These are phyloP conservation scores for Neurospora sp. DNA, from an alignment of 495 filamentous ascomycete species.

Conservation along the genomic window DNA sequence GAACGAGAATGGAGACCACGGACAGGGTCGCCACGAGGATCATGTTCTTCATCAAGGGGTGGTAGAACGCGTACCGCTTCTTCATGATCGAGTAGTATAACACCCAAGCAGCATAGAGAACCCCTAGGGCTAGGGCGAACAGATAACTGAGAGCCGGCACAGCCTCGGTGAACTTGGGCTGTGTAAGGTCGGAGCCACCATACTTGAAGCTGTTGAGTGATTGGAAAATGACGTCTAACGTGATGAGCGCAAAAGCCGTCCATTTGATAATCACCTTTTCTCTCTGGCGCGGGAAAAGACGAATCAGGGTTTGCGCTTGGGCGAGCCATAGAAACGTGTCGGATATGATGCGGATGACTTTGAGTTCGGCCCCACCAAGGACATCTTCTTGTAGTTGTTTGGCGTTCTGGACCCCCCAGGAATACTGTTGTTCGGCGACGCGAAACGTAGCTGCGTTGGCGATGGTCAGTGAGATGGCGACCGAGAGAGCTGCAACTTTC, in stretches of 20 bases:
- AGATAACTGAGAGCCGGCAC: slow-evolving; percentile 90
- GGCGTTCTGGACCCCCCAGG: slow-evolving; percentile 60
- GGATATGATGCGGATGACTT: slow-evolving; percentile 81
- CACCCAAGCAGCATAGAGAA: slow-evolving; percentile 92
- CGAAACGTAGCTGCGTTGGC: slow-evolving; percentile 83
- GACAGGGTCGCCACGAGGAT: slow-evolving; percentile 74
- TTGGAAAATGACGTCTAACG: slow-evolving; percentile 80
- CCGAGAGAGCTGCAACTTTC: slow-evolving; percentile 82
- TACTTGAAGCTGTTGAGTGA: slow-evolving; percentile 78
- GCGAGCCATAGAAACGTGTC: slow-evolving; percentile 95
- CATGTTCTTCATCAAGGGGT: slow-evolving; percentile 87
- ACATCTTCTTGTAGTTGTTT: slow-evolving; percentile 61
- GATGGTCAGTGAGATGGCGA: slow-evolving; percentile 86
- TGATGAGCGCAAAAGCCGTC: slow-evolving; percentile 88
- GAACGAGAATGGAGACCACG: slow-evolving; percentile 69
- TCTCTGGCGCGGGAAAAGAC: slow-evolving; percentile 89
- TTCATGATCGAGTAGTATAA: slow-evolving; percentile 91
- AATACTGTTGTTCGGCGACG: slow-evolving; percentile 72
- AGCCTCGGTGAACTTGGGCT: slow-evolving; percentile 73
- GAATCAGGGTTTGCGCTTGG: slow-evolving; percentile 91
- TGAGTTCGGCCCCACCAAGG: slow-evolving; percentile 70
- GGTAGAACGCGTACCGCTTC: slow-evolving; percentile 87
- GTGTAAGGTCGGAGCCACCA: slow-evolving; percentile 36
- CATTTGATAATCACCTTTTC: slow-evolving; percentile 99
- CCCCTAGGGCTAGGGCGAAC: slow-evolving; percentile 78